Conservation (phyloP, 352 stramenopile genomes). For the Globisporangium nodosum region DNA sequence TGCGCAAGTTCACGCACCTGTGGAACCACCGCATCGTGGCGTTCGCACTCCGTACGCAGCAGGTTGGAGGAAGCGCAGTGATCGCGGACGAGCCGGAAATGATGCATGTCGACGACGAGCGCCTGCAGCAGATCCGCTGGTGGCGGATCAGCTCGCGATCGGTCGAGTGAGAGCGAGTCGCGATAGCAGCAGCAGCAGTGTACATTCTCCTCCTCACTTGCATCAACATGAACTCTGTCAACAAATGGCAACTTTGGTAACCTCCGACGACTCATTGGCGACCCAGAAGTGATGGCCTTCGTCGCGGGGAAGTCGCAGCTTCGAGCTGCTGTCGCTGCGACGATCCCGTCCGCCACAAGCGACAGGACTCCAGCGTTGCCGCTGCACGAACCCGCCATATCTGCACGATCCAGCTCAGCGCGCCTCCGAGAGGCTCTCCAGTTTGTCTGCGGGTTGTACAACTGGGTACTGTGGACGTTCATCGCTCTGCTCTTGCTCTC, state of each 20-base stretch:
- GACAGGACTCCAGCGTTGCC: background rate
- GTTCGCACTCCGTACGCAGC: background rate
- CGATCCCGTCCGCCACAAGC: background rate
- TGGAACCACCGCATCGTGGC: conserved; percentile 3
- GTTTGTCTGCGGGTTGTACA: conserved; percentile 6
- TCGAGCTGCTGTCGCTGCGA: background rate
- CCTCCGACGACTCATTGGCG: background rate
- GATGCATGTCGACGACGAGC: background rate
- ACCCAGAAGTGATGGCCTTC: background rate
- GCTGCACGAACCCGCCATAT: background rate
- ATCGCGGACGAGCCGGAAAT: conserved; percentile 1
- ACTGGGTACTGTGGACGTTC: conserved; percentile 13
- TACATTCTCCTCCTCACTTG: too few relatives aligned
- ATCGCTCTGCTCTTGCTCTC: conserved; percentile 9
- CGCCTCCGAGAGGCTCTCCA: background rate
- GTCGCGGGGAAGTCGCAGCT: background rate
- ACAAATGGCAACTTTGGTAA: background rate
- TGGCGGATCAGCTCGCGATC: background rate
- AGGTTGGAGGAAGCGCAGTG: background rate
- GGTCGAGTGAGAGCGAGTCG: background rate
- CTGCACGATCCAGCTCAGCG: background rate
- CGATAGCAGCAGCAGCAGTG: too few relatives aligned
- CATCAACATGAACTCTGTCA: background rate
- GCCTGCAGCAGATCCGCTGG: background rate
- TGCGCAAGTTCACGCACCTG: conserved; percentile 1